Percentiles rank a stretch among this genome's conserved stretches.
Conservation (phyloP, 2,329 filamentous ascomycete species). For the Neonectria sp. region DNA sequence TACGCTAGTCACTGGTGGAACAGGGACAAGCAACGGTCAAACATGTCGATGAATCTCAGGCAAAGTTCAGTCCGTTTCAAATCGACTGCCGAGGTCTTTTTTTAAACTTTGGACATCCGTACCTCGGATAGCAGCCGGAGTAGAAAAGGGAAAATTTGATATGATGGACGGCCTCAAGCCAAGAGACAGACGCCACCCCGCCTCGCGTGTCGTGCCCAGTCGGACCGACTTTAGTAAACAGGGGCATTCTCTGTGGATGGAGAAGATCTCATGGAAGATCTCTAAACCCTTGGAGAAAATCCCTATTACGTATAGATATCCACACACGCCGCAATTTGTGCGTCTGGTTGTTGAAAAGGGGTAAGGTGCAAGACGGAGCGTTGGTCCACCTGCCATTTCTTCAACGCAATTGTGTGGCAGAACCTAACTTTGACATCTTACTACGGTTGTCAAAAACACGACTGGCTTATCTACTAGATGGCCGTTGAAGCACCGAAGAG, state of each 20-base stretch:
- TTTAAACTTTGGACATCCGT: no score
- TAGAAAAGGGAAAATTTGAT: no score
- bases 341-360: background rate
- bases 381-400: background rate
- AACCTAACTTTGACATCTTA: background rate
- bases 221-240: background rate
- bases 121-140: no score
- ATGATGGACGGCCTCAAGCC: no score
- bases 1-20: background rate
- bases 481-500: background rate
- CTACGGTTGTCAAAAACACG: background rate
- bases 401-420: background rate
- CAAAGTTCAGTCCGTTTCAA: background rate
- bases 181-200: no score
- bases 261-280: background rate
- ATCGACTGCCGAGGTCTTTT: no score
- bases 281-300: background rate
- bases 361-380: no score
- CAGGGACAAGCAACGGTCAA: background rate
- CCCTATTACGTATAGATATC: background rate
- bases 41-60: background rate
- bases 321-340: background rate
- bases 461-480: background rate
- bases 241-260: background rate
- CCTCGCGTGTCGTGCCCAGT: no score